These are phyloP conservation scores for Cyberlindnera xylosilytica DNA, from an alignment of 805 yeast genomes.

Conservation along the genomic window DNA sequence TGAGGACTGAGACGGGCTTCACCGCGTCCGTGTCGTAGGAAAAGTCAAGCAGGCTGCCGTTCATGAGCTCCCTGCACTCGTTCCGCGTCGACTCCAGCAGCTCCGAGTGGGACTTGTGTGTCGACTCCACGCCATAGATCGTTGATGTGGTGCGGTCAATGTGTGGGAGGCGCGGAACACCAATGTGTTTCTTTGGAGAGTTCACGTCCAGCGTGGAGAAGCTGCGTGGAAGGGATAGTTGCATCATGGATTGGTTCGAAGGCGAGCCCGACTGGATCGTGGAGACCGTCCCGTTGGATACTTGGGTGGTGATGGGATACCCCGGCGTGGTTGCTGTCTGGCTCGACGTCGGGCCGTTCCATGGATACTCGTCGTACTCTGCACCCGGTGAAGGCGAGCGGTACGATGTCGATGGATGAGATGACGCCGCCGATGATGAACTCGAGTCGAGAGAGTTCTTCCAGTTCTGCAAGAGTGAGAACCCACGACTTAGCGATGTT, in stretches of 20 bases:
- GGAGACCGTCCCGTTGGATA: background rate
- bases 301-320: background rate
- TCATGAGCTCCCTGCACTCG: constrained; percentile 20
- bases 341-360: constrained; percentile 22
- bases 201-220: constrained; percentile 10
- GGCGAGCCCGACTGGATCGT: constrained; percentile 2
- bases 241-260: constrained; percentile 5
- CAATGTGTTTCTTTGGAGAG: constrained; percentile 26
- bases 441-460: constrained; percentile 27
- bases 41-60: background rate
- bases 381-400: constrained; percentile 35
- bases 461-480: constrained; percentile 25
- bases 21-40: constrained; percentile 18
- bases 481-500: constrained; percentile 30
- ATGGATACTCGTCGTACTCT: constrained; percentile 42
- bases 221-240: constrained; percentile 25
- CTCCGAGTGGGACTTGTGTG: constrained; percentile 5
- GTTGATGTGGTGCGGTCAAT: constrained; percentile 22
- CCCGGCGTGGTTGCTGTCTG: background rate
- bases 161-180: constrained; percentile 28
- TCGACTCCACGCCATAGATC: constrained; percentile 13
- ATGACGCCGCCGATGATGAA: constrained; percentile 28
- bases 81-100: constrained; percentile 3
- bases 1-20: constrained; percentile 29
- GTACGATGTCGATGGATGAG: constrained; percentile 11